Percentiles rank a stretch among this genome's conserved stretches.
Evolutionary conservation across 139 green algal genomes (phyloP).

Genomic region (Desmodesmus armatus): DNA sequence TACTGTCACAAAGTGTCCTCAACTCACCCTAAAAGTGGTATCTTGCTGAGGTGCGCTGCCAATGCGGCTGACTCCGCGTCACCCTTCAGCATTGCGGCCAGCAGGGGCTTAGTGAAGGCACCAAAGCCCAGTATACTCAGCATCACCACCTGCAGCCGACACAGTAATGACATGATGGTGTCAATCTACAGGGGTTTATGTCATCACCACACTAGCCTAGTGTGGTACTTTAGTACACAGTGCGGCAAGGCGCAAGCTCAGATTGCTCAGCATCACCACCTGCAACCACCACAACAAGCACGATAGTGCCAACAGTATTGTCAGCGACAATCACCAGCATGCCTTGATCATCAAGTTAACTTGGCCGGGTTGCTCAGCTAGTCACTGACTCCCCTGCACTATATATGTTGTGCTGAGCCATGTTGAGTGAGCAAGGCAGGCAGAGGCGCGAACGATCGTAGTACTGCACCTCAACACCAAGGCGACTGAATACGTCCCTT

Average conservation of each 20-base stretch:
- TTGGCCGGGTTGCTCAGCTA: too few relatives aligned
- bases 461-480: too few relatives aligned
- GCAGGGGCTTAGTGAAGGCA: slow-evolving; percentile 77
- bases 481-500: too few relatives aligned
- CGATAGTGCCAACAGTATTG: not conserved
- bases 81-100: slow-evolving; percentile 59
- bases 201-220: too few relatives aligned
- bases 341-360: too few relatives aligned
- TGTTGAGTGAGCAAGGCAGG: too few relatives aligned
- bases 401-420: too few relatives aligned
- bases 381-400: too few relatives aligned
- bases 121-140: slow-evolving; percentile 70
- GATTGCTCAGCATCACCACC: slow-evolving; percentile 72
- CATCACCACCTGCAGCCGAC: slow-evolving; percentile 61
- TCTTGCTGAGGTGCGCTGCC: slow-evolving; percentile 8
- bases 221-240: too few relatives aligned
- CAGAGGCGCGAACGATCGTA: too few relatives aligned
- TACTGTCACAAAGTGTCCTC: not conserved
- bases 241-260: slow-evolving; percentile 51
- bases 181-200: not conserved
- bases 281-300: not conserved
- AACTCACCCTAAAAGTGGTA: slow-evolving; percentile 17
- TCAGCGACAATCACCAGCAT: not conserved
- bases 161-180: not conserved
- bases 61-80: not conserved